phyloP scores from a whole-genome alignment of 2,329 filamentous ascomycete genomes.

The Xylaria sp. region DNA sequence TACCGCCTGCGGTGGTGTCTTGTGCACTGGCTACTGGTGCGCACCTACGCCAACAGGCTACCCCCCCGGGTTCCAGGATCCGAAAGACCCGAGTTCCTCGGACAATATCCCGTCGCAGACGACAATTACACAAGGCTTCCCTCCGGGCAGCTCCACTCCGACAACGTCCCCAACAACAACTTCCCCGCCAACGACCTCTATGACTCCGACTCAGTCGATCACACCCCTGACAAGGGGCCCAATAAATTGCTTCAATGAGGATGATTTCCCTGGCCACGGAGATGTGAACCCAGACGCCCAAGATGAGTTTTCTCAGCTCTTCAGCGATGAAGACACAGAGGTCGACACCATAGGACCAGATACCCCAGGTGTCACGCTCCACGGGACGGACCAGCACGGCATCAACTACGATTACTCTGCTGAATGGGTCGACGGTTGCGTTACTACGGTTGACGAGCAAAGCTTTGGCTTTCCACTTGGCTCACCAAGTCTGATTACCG shows the following conservation, averaged over 20 bases:
- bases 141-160: not conserved
- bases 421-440: slow-evolving; percentile 40
- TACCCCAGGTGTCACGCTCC: slow-evolving; percentile 2
- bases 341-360: slow-evolving; percentile 17
- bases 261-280: slow-evolving; percentile 39
- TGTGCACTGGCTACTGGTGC: not conserved
- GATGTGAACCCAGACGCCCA: slow-evolving; percentile 30
- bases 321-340: slow-evolving; percentile 17
- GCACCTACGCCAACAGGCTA: not conserved
- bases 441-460: slow-evolving; percentile 34
- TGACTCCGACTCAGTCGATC: slow-evolving; percentile 1
- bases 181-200: not conserved
- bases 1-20: not conserved
- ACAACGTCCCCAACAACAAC: not conserved
- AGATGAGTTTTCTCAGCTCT: slow-evolving; percentile 20
- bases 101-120: not conserved
- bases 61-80: not conserved
- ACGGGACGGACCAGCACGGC: slow-evolving; percentile 28
- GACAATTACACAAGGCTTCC: not conserved
- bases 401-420: slow-evolving; percentile 39
- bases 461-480: slow-evolving; percentile 40
- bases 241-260: slow-evolving; percentile 37
- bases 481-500: slow-evolving; percentile 34
- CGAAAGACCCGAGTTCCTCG: not conserved
- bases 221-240: slow-evolving; percentile 29